Percentiles rank a stretch among this genome's conserved stretches.
Conservation (phyloP, 495 filamentous ascomycete species). For the Neurospora sp. region DNA sequence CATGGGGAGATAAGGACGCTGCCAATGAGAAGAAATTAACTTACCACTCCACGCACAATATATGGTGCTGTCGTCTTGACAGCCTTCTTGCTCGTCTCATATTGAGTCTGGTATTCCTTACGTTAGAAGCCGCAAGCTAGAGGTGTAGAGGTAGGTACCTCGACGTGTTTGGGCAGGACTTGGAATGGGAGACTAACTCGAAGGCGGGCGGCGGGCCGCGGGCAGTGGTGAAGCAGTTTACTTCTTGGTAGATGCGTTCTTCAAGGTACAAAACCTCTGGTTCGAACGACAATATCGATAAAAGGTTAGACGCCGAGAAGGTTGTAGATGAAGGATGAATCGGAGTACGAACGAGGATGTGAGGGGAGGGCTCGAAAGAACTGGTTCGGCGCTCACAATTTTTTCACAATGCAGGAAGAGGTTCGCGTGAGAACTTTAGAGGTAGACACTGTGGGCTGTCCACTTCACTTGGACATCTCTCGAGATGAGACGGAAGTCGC, state of each 20-base stretch:
- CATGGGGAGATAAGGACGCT: not conserved
- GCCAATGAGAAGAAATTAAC: not conserved
- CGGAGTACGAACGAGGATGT: not conserved
- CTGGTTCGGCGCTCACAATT: not conserved
- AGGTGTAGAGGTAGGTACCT: not conserved
- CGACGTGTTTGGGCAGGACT: not conserved
- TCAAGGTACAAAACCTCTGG: not conserved
- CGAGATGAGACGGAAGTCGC: not conserved
- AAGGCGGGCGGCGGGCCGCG: not conserved
- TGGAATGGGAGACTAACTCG: not conserved
- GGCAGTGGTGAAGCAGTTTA: not conserved
- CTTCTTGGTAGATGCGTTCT: not conserved
- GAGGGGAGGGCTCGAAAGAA: not conserved
- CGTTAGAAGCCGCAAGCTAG: not conserved
- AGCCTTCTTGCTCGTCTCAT: not conserved
- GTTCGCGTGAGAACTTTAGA: not conserved
- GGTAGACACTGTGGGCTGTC: not conserved
- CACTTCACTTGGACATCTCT: not conserved
- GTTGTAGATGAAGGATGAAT: not conserved
- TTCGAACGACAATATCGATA: not conserved
- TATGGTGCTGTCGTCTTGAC: not conserved
- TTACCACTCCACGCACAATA: not conserved
- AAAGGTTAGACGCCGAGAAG: not conserved
- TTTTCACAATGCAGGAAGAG: not conserved
- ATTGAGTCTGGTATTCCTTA: not conserved